These are phyloP conservation scores for Ogataea corticis DNA, from an alignment of 805 yeast genomes.

Conservation along the genomic window DNA sequence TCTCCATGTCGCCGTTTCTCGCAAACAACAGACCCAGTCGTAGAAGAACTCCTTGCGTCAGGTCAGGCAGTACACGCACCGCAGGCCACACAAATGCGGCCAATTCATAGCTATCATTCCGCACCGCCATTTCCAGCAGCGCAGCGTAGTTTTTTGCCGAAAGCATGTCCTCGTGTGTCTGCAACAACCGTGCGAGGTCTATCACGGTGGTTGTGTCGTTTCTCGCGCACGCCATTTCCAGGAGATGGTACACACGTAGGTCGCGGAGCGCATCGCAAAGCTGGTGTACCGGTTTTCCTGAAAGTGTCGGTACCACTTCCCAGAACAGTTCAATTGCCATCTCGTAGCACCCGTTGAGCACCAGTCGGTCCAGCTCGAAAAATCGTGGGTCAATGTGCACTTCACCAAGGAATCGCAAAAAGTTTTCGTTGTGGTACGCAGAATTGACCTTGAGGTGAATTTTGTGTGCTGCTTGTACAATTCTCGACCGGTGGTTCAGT, in stretches of 20 bases:
- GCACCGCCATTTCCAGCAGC: slow-evolving; percentile 16
- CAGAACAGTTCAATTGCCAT: slow-evolving; percentile 24
- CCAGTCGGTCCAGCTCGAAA: slow-evolving; percentile 21
- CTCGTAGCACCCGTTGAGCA: slow-evolving; percentile 25
- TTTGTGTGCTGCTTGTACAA: slow-evolving; percentile 14
- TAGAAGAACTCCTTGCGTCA: slow-evolving; percentile 11
- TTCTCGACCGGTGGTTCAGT: slow-evolving; percentile 2
- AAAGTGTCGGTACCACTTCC: slow-evolving; percentile 8
- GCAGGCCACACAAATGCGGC: slow-evolving; percentile 3
- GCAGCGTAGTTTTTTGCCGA: slow-evolving; percentile 12
- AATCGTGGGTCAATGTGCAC: slow-evolving; percentile 9
- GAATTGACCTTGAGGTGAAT: slow-evolving; percentile 15
- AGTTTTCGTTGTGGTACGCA: slow-evolving; percentile 12
- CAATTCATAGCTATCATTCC: slow-evolving; percentile 5
- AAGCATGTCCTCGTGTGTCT: slow-evolving; percentile 1
- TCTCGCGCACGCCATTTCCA: slow-evolving; percentile 22
- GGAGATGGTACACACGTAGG: slow-evolving; percentile 15
- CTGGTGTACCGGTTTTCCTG: neutral
- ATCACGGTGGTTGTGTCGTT: slow-evolving; percentile 23
- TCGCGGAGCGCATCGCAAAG: slow-evolving; percentile 1
- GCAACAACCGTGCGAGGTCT: slow-evolving; percentile 12
- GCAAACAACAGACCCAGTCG: slow-evolving; percentile 12
- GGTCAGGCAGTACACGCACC: slow-evolving; percentile 3
- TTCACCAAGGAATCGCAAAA: slow-evolving; percentile 9
- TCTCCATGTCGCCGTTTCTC: slow-evolving; percentile 8